Evolutionary conservation across 768 basidiomycete species (phyloP).

Genomic region (Tubosaeta sp.): DNA sequence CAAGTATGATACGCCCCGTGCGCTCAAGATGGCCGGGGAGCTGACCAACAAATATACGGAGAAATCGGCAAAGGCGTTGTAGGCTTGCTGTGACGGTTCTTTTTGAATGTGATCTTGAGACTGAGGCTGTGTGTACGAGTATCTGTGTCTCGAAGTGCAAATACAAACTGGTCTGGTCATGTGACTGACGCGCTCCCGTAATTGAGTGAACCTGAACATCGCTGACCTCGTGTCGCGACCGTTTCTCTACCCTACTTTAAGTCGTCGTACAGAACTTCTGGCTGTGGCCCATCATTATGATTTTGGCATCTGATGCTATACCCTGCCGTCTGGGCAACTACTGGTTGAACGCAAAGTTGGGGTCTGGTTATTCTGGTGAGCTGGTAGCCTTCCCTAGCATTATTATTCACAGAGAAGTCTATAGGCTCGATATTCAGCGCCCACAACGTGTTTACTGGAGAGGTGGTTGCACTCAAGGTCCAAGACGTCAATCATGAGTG

Average conservation of each 20-base stretch:
- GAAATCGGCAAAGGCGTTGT: conserved; percentile 19
- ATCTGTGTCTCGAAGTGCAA: neutral
- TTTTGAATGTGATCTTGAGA: neutral
- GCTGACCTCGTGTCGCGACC: conserved; percentile 5
- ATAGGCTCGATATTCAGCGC: conserved; percentile 74
- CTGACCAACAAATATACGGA: conserved; percentile 14
- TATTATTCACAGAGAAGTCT: conserved; percentile 1
- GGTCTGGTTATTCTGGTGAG: conserved; percentile 72
- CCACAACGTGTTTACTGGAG: conserved; percentile 48
- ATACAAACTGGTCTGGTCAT: conserved; percentile 3
- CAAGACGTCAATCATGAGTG: conserved; percentile 68
- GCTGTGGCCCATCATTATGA: conserved; percentile 10
- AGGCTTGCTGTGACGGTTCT: neutral
- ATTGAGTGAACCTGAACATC: conserved; percentile 1
- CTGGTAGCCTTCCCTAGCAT: neutral
- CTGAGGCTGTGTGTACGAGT: neutral
- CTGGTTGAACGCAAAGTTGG: conserved; percentile 53
- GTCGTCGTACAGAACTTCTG: neutral
- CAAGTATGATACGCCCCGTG: conserved; percentile 64
- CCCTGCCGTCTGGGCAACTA: conserved; percentile 54
- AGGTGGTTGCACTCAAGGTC: conserved; percentile 70
- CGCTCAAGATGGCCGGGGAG: conserved; percentile 51
- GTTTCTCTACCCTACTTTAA: neutral
- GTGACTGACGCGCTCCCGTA: conserved; percentile 17
- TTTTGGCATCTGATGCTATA: conserved; percentile 9